Evolutionary conservation across 495 filamentous ascomycete genomes (phyloP).

Genomic region (Chaetomium cochliodes): DNA sequence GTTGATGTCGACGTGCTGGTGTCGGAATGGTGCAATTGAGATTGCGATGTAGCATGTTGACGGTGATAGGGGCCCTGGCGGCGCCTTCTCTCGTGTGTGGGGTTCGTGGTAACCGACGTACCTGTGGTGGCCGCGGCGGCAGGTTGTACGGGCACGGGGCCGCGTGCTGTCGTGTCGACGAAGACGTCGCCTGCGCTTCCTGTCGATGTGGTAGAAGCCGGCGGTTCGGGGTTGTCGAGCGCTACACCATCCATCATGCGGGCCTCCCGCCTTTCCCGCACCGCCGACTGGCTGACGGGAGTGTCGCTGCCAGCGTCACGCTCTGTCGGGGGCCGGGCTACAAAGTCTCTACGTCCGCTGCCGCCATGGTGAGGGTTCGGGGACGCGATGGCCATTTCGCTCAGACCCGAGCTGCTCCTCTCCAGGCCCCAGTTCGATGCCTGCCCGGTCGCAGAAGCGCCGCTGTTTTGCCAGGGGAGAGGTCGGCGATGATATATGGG

Average conservation of each 20-base stretch:
- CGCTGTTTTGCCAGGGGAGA: slow-evolving; percentile 24
- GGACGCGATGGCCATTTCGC: slow-evolving; percentile 30
- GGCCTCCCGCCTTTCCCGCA: slow-evolving; percentile 45
- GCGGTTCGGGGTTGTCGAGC: slow-evolving; percentile 30
- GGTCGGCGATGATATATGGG: slow-evolving; percentile 61
- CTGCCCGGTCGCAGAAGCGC: not conserved
- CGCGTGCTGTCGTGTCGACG: slow-evolving; percentile 46
- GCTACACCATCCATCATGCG: slow-evolving; percentile 49
- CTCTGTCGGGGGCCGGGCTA: not conserved
- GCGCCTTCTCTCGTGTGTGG: too few relatives aligned
- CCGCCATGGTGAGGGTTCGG: not conserved
- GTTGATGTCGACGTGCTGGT: slow-evolving; percentile 2
- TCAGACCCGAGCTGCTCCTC: slow-evolving; percentile 45
- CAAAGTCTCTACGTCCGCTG: not conserved
- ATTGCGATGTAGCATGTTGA: slow-evolving; percentile 7
- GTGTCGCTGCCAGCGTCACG: slow-evolving; percentile 36
- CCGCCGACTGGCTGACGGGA: slow-evolving; percentile 41
- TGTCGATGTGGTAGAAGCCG: not conserved
- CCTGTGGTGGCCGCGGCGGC: slow-evolving; percentile 27
- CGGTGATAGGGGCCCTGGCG: slow-evolving; percentile 17
- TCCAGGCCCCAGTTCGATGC: slow-evolving; percentile 36
- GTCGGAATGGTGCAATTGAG: not conserved
- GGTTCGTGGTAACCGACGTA: slow-evolving; percentile 14
- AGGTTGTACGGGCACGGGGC: slow-evolving; percentile 40
- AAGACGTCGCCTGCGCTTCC: slow-evolving; percentile 38